Evolutionary conservation across 2,329 filamentous ascomycete species (phyloP).

Genomic region (Phaeosphaeriaceae sp.): DNA sequence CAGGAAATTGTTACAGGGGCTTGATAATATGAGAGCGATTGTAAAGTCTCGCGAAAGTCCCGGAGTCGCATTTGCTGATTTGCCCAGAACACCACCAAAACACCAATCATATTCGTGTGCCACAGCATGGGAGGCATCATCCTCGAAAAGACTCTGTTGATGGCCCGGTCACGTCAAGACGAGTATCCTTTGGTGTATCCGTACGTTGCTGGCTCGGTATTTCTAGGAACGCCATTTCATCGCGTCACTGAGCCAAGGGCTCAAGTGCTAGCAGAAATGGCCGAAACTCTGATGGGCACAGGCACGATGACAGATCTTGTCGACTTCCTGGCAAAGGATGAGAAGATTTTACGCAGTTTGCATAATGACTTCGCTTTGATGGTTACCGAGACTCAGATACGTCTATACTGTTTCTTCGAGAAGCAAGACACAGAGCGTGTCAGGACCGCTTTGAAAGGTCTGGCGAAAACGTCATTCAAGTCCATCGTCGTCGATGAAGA

Average conservation of each 20-base stretch:
- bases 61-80: slow-evolving; percentile 7
- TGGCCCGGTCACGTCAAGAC: slow-evolving; percentile 18
- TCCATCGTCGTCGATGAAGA: slow-evolving; percentile 34
- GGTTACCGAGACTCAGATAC: slow-evolving; percentile 23
- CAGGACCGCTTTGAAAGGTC: slow-evolving; percentile 15
- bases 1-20: slow-evolving; percentile 26
- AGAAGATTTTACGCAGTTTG: slow-evolving; percentile 15
- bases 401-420: slow-evolving; percentile 32
- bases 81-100: slow-evolving; percentile 23
- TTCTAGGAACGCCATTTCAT: slow-evolving; percentile 30
- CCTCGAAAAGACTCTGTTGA: slow-evolving; percentile 28
- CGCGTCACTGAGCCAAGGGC: slow-evolving; percentile 26
- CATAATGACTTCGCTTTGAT: slow-evolving; percentile 26
- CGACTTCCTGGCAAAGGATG: slow-evolving; percentile 28
- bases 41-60: slow-evolving; percentile 8
- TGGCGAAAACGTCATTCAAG: slow-evolving; percentile 13
- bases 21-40: slow-evolving; percentile 22
- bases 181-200: slow-evolving; percentile 28
- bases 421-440: slow-evolving; percentile 24
- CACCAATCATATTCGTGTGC: slow-evolving; percentile 38
- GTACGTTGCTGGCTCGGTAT: slow-evolving; percentile 28
- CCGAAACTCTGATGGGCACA: slow-evolving; percentile 19
- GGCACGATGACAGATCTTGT: slow-evolving; percentile 21
- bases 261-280: slow-evolving; percentile 24
- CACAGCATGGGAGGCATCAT: slow-evolving; percentile 40